A percentile compares a stretch with the other conserved stretches of the same genome.
These are phyloP conservation scores for Populus hybrid DNA, from an alignment of 441 rosid genomes.

Conservation along the genomic window DNA sequence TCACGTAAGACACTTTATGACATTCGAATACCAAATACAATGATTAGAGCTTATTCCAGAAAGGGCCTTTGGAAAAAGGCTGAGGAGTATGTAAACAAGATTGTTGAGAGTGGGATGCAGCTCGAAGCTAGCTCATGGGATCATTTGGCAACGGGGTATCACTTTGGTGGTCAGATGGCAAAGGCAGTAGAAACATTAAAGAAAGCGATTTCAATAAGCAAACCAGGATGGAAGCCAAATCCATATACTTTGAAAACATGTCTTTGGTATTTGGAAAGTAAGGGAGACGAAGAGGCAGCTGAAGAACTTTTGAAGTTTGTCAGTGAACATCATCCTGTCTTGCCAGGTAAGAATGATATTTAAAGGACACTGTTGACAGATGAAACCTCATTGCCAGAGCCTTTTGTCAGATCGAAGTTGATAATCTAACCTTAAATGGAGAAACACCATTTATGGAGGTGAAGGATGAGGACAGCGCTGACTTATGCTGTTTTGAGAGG, in stretches of 20 bases:
- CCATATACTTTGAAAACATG: conserved; percentile 22
- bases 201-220: conserved; percentile 26
- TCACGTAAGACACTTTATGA: conserved; percentile 18
- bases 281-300: conserved; percentile 29
- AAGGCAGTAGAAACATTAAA: conserved; percentile 36
- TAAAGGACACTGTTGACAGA: neutral
- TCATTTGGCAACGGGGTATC: conserved; percentile 35
- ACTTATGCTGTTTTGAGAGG: neutral
- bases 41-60: conserved; percentile 35
- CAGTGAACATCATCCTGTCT: neutral
- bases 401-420: conserved; percentile 10
- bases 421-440: neutral
- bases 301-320: conserved; percentile 27
- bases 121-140: conserved; percentile 33
- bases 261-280: conserved; percentile 24
- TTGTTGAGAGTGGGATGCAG: conserved; percentile 32
- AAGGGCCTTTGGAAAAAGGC: conserved; percentile 38
- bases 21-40: conserved; percentile 29
- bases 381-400: neutral
- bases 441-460: conserved; percentile 4
- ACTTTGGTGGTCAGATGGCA: conserved; percentile 21
- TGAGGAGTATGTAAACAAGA: conserved; percentile 24
- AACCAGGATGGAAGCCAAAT: conserved; percentile 21
- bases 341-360: neutral
- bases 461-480: conserved; percentile 1